Percentiles rank a stretch among this genome's conserved stretches.
phyloP scores from a whole-genome alignment of 345 rosid species.

The Hirschfeldia incana region DNA sequence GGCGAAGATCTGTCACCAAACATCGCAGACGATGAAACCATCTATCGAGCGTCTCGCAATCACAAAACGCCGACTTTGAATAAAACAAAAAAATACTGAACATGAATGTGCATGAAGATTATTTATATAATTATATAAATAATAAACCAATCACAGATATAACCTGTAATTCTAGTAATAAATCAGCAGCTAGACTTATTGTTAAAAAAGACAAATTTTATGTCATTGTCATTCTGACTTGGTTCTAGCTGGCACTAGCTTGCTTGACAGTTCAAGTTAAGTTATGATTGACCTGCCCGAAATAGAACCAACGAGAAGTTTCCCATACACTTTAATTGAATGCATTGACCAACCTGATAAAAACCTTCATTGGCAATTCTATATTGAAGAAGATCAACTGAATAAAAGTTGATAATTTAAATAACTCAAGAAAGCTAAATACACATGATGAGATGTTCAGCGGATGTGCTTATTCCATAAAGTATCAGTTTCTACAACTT shows the following conservation, averaged over 20 bases:
- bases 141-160: not conserved
- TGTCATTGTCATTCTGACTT: constrained; percentile 13
- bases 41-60: not conserved
- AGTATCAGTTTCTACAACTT: not conserved
- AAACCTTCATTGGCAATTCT: not conserved
- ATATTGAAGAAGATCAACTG: not conserved
- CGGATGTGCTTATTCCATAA: not conserved
- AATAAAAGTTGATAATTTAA: not conserved
- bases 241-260: not conserved
- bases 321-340: not conserved
- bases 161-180: not conserved
- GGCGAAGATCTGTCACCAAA: no score
- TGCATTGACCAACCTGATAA: not conserved
- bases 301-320: constrained; percentile 4
- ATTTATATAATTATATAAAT: not conserved
- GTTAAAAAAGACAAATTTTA: not conserved
- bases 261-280: constrained; percentile 24
- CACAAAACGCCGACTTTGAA: not conserved
- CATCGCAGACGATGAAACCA: no score
- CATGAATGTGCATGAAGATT: not conserved
- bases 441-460: not conserved
- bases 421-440: not conserved
- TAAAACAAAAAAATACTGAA: not conserved
- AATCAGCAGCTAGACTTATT: not conserved
- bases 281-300: constrained; percentile 14